These are phyloP conservation scores for Lodderomyces beijingensis DNA, from an alignment of 1,139 yeast genomes.

Conservation along the genomic window DNA sequence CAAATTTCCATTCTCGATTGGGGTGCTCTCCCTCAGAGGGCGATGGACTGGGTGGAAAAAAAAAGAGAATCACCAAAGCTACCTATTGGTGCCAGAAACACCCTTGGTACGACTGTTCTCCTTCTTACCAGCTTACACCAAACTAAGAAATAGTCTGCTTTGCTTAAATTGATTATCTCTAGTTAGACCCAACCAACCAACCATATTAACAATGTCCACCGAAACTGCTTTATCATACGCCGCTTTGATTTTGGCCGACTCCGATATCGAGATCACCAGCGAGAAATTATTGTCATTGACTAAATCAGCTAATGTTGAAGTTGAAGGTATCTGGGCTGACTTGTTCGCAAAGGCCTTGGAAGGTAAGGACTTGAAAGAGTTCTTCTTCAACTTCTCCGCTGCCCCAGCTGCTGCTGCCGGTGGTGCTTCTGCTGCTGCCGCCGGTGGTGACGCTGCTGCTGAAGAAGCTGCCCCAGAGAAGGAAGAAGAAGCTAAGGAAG, in stretches of 20 bases:
- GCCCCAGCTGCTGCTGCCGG: conserved; percentile 64
- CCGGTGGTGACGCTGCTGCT: conserved; percentile 53
- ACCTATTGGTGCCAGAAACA: too few species aligned
- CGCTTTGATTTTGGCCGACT: conserved; percentile 81
- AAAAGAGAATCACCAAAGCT: too few species aligned
- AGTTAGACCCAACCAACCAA: conserved; percentile 20
- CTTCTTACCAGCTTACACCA: conserved; percentile 4
- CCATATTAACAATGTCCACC: conserved; percentile 58
- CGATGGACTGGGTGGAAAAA: too few species aligned
- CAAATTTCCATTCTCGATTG: too few species aligned
- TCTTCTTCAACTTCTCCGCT: conserved; percentile 73
- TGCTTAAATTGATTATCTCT: conserved; percentile 46
- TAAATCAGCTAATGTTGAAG: conserved; percentile 44
- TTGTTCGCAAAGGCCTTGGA: conserved; percentile 78
- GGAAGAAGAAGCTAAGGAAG: conserved; percentile 54
- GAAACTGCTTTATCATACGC: conserved; percentile 87
- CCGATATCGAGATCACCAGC: conserved; percentile 73
- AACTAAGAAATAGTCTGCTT: conserved; percentile 70
- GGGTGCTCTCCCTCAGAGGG: too few species aligned
- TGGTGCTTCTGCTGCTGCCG: conserved; percentile 54
- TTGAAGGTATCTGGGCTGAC: conserved; percentile 71
- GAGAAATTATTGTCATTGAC: conserved; percentile 72
- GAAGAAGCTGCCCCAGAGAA: conserved; percentile 50
- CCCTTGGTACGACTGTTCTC: too few species aligned
- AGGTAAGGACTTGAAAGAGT: conserved; percentile 70